A percentile compares a stretch with the other conserved stretches of the same genome.
Evolutionary conservation across 2,329 filamentous ascomycete species (phyloP).

Genomic region (Xylaria digitata): DNA sequence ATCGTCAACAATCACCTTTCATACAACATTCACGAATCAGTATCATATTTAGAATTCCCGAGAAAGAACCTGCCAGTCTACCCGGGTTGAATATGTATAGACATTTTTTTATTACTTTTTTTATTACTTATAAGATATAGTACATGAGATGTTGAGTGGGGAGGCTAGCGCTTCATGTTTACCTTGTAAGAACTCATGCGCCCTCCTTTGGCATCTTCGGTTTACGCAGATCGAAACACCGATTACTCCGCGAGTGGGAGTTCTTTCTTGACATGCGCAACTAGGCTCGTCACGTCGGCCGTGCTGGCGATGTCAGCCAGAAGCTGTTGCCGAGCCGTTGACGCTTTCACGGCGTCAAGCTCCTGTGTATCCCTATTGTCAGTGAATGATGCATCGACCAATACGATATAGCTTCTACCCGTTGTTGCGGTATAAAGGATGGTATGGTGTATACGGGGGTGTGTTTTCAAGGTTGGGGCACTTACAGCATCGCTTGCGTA

Average conservation of each 20-base stretch:
- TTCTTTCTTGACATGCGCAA: constrained; percentile 24
- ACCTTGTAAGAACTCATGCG: not conserved
- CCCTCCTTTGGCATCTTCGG: not conserved
- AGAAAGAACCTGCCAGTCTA: no score
- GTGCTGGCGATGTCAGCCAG: constrained; percentile 10
- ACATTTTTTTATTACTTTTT: no score
- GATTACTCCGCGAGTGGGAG: constrained; percentile 1
- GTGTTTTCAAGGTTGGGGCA: not conserved
- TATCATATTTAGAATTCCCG: not conserved
- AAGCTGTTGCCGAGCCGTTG: constrained; percentile 21
- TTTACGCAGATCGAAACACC: not conserved
- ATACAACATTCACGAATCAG: not conserved
- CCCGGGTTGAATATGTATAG: no score
- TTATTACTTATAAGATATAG: not conserved
- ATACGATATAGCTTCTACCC: not conserved
- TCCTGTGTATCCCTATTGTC: constrained; percentile 20
- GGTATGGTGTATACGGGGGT: not conserved
- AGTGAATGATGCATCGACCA: not conserved
- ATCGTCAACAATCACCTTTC: not conserved
- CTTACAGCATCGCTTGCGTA: constrained; percentile 33
- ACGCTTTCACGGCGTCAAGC: constrained; percentile 14
- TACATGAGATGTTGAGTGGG: constrained; percentile 7
- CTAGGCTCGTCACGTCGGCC: constrained; percentile 22
- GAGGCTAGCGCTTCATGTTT: not conserved
- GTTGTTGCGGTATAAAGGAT: no score